A percentile compares a stretch with the other conserved stretches of the same genome.
phyloP scores from a whole-genome alignment of 1,284 basidiomycete species.

The Cryptococcus sp. region DNA sequence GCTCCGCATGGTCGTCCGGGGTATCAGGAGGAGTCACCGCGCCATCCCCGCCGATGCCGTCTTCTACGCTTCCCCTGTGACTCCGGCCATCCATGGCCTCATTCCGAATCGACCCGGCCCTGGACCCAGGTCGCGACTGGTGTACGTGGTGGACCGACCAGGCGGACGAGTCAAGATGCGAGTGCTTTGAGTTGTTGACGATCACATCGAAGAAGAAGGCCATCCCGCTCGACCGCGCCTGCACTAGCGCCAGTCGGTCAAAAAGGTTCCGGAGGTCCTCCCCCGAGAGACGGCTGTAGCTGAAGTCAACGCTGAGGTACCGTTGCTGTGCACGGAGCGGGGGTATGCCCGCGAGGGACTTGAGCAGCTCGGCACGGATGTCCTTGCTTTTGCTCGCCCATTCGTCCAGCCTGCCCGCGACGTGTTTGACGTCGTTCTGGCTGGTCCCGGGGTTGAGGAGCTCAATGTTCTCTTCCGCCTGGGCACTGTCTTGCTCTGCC shows the following conservation, averaged over 20 bases:
- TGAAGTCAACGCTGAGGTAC: slow-evolving; percentile 45
- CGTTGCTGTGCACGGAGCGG: slow-evolving; percentile 41
- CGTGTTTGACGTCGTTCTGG: background rate
- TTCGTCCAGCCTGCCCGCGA: slow-evolving; percentile 16
- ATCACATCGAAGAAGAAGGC: slow-evolving; percentile 50
- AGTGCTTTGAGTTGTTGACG: slow-evolving; percentile 38
- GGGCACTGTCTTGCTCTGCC: slow-evolving; percentile 9
- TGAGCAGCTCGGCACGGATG: slow-evolving; percentile 34
- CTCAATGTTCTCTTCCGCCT: background rate
- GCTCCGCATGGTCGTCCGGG: slow-evolving; percentile 1
- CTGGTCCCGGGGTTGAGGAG: background rate
- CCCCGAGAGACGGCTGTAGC: slow-evolving; percentile 41
- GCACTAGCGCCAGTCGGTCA: slow-evolving; percentile 34
- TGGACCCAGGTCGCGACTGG: slow-evolving; percentile 22
- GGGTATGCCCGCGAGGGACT: slow-evolving; percentile 35
- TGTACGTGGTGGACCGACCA: slow-evolving; percentile 30
- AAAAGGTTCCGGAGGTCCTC: slow-evolving; percentile 42
- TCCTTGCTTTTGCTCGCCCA: slow-evolving; percentile 37
- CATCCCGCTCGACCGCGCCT: slow-evolving; percentile 44
- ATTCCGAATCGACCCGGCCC: slow-evolving; percentile 27
- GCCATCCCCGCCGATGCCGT: slow-evolving; percentile 1
- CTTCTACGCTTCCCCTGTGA: slow-evolving; percentile 8
- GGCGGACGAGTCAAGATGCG: slow-evolving; percentile 44
- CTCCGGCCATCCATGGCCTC: slow-evolving; percentile 7
- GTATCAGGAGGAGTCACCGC: slow-evolving; percentile 10